Conservation (phyloP, 106 monocot genomes). For the Apostasia shenzhenica region DNA sequence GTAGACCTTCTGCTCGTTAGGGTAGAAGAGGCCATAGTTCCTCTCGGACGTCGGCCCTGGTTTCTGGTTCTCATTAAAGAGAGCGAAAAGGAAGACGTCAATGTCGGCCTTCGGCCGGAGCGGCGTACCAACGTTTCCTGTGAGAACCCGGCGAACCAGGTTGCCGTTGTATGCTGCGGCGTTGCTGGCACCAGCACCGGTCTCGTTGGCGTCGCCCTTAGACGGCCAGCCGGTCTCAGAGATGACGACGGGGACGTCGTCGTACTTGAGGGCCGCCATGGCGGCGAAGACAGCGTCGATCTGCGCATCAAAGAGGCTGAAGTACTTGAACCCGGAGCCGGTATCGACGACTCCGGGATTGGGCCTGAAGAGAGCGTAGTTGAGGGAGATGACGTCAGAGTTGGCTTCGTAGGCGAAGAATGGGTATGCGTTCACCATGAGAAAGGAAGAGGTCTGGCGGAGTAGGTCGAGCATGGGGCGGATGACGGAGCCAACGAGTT, state of each 20-base stretch:
- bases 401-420: conserved; percentile 89
- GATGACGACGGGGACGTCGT: conserved; percentile 49
- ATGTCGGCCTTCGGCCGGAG: conserved; percentile 46
- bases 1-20: conserved; percentile 69
- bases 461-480: conserved; percentile 80
- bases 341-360: conserved; percentile 56
- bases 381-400: conserved; percentile 61
- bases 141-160: conserved; percentile 55
- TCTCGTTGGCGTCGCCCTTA: conserved; percentile 63
- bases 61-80: conserved; percentile 97
- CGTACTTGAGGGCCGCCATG: conserved; percentile 40
- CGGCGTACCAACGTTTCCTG: conserved; percentile 67
- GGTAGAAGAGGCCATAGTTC: conserved; percentile 90
- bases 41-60: conserved; percentile 83
- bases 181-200: conserved; percentile 46
- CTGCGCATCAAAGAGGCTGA: conserved; percentile 81
- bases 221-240: conserved; percentile 91
- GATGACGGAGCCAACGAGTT: conserved; percentile 54
- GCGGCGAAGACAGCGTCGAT: conserved; percentile 80
- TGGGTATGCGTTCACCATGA: conserved; percentile 92
- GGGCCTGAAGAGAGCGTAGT: conserved; percentile 88
- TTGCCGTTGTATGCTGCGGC: conserved; percentile 79
- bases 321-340: conserved; percentile 51
- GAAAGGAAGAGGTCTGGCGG: conserved; percentile 34
- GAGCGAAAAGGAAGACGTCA: conserved; percentile 75